Evolutionary conservation across 1,284 basidiomycete genomes (phyloP).

Genomic region (Cutaneotrichosporon sp.): DNA sequence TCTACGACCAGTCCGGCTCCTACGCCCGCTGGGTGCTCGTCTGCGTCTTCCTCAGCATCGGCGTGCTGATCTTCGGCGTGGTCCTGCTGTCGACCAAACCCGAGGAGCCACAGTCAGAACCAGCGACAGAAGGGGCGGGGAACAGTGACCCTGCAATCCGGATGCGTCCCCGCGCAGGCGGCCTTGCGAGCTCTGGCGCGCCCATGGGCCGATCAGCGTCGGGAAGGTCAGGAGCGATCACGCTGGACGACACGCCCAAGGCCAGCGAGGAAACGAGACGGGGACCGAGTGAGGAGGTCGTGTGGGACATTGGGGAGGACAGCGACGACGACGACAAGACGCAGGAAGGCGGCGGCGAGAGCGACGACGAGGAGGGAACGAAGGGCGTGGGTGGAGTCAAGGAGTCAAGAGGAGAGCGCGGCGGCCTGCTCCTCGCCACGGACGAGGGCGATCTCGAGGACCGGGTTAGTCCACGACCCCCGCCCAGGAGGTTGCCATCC

Average conservation of each 20-base stretch:
- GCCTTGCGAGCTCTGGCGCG: background rate
- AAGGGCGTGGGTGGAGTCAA: conserved; percentile 28
- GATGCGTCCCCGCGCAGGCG: conserved; percentile 20
- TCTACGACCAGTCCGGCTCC: conserved; percentile 73
- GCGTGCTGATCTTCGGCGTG: conserved; percentile 77
- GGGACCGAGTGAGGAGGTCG: conserved; percentile 8
- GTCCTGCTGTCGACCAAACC: conserved; percentile 53
- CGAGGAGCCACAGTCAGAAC: conserved; percentile 13
- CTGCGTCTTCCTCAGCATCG: conserved; percentile 76
- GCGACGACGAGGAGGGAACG: conserved; percentile 22
- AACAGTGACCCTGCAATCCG: conserved; percentile 23
- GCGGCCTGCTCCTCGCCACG: conserved; percentile 12
- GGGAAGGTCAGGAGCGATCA: background rate
- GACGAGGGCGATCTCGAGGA: conserved; percentile 11
- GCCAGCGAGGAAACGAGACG: background rate
- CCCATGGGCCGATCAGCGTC: conserved; percentile 1
- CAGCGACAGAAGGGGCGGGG: conserved; percentile 12
- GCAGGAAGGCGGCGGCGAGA: conserved; percentile 33
- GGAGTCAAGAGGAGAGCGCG: conserved; percentile 17
- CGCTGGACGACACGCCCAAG: conserved; percentile 1
- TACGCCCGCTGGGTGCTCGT: conserved; percentile 82
- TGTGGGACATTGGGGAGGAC: conserved; percentile 13
- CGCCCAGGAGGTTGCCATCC: background rate
- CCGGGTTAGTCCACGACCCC: background rate
- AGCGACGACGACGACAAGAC: conserved; percentile 23